Evolutionary conservation across 345 rosid genomes (phyloP).

Genomic region (Trapa bicornis): DNA sequence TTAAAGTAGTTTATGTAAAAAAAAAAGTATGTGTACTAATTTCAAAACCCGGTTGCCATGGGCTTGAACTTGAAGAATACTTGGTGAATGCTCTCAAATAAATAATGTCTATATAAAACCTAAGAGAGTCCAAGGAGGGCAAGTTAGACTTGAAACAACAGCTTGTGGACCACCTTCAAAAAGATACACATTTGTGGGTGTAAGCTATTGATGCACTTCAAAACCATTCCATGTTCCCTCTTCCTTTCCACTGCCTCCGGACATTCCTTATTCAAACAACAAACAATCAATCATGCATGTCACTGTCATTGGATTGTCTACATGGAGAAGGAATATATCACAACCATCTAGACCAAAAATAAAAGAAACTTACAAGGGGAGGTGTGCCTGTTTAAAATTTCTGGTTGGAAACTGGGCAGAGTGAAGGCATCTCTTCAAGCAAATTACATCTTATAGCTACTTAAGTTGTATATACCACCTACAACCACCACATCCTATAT

Average conservation of each 20-base stretch:
- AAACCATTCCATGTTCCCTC: too few relatives aligned
- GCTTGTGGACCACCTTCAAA: too few relatives aligned
- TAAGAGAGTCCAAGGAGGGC: too few relatives aligned
- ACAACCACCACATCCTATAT: conserved; percentile 6
- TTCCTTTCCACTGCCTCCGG: not conserved
- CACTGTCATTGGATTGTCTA: not conserved
- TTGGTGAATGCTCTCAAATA: too few relatives aligned
- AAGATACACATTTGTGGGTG: too few relatives aligned
- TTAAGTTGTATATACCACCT: conserved; percentile 6
- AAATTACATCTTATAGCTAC: not conserved
- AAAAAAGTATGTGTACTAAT: too few relatives aligned
- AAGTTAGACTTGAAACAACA: too few relatives aligned
- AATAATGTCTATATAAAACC: too few relatives aligned
- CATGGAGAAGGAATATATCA: not conserved
- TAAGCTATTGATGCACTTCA: too few relatives aligned
- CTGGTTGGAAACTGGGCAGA: not conserved
- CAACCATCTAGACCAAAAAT: not conserved
- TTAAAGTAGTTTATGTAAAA: too few relatives aligned
- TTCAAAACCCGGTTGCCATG: too few relatives aligned
- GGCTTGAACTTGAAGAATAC: too few relatives aligned
- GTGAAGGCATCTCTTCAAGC: conserved; percentile 2
- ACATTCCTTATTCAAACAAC: not conserved
- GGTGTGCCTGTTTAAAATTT: not conserved
- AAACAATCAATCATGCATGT: not conserved
- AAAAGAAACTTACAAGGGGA: not conserved